These are phyloP conservation scores for Codiaeum variegatum DNA, from an alignment of 441 rosid species.

Conservation along the genomic window DNA sequence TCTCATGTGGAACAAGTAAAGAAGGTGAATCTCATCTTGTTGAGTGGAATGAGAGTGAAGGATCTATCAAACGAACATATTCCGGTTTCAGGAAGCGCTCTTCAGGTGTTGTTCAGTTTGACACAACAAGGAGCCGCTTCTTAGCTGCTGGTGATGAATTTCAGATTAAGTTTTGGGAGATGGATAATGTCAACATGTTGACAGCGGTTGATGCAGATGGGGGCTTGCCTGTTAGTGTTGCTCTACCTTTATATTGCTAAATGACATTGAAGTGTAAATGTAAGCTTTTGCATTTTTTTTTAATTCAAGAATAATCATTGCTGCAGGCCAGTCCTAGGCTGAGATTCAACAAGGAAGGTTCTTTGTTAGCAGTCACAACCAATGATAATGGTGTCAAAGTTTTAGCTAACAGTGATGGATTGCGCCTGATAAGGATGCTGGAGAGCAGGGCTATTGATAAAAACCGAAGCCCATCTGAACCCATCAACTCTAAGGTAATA, in stretches of 20 bases:
- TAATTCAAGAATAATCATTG: conserved; percentile 19
- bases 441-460: conserved; percentile 49
- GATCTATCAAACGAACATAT: conserved; percentile 61
- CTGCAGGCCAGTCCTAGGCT: conserved; percentile 67
- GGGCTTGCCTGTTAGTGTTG: conserved; percentile 61
- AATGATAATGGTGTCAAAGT: conserved; percentile 63
- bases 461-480: conserved; percentile 40
- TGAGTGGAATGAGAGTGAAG: conserved; percentile 89
- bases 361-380: conserved; percentile 64
- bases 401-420: conserved; percentile 56
- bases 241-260: background rate
- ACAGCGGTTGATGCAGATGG: conserved; percentile 67
- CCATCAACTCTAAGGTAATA: conserved; percentile 47
- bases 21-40: conserved; percentile 81
- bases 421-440: conserved; percentile 44
- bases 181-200: conserved; percentile 59
- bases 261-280: background rate
- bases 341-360: conserved; percentile 83
- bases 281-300: conserved; percentile 4
- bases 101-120: conserved; percentile 64
- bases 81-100: conserved; percentile 69
- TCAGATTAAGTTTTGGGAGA: conserved; percentile 77
- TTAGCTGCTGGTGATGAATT: conserved; percentile 83
- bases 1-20: conserved; percentile 79
- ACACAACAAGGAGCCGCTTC: conserved; percentile 64